Conservation (phyloP, 805 yeast species). For the Starmerella bombi region DNA sequence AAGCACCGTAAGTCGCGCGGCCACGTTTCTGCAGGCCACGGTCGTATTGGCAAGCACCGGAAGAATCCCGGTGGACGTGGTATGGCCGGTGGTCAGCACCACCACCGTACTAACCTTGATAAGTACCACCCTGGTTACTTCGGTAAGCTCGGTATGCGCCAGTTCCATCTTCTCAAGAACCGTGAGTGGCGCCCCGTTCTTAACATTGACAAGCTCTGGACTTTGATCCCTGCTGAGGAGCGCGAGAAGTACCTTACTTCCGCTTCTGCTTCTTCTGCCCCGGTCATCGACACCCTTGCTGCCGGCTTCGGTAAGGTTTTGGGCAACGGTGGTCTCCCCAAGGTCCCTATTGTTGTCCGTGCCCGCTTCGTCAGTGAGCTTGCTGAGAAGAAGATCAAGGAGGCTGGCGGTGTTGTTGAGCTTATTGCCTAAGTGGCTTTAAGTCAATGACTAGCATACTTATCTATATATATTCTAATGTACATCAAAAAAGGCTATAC, state of each 20-base stretch:
- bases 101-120: conserved; percentile 99
- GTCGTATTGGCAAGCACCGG: conserved; percentile 99
- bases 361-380: conserved; percentile 98
- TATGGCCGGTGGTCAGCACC: conserved; percentile 99
- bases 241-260: conserved; percentile 85
- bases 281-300: conserved; percentile 98
- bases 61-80: conserved; percentile 99
- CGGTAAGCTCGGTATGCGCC: conserved; percentile 99
- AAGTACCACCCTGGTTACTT: conserved; percentile 99
- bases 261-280: conserved; percentile 80
- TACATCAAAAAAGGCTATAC: background rate
- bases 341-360: conserved; percentile 96
- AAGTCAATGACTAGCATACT: background rate
- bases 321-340: conserved; percentile 97
- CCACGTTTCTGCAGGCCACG: conserved; percentile 99
- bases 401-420: conserved; percentile 99
- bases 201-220: conserved; percentile 98
- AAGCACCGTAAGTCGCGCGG: conserved; percentile 99
- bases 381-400: conserved; percentile 99
- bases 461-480: conserved; percentile 6
- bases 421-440: conserved; percentile 81
- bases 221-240: conserved; percentile 84
- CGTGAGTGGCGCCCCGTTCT: conserved; percentile 97
- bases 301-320: conserved; percentile 99
- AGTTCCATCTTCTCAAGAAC: conserved; percentile 89